Evolutionary conservation across 75 land plant species (phyloP), one percentile per base, ranked within the genome.

Genomic region (Chamaecyparis obtusa): DNA sequence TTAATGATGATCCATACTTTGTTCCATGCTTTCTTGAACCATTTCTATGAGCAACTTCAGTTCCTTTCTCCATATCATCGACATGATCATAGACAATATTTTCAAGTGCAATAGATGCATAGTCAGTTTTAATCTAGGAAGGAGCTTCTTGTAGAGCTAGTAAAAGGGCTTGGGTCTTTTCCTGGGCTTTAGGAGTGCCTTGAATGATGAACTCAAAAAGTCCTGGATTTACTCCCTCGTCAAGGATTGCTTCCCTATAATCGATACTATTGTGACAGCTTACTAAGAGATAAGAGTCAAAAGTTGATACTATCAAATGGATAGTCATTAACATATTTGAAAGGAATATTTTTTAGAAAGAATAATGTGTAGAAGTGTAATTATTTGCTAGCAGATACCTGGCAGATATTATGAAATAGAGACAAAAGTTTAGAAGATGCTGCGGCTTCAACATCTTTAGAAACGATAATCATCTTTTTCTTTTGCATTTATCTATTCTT

Each of bases 1-100:
- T 86, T 93, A 83, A 89, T 93, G 93, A 89, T 93, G 95, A 80
- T 92, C 89, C 89, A 93, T 84, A 89, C 92, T 92, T 87, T 91
- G 89, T 77, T 95, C 95, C 96, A 95, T 92, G 86, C 97, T 96
- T 43, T 91, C 92, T 87, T 93, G 95, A 60, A 96, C 96, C 97
- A 96, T 96, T 88, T 96, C 97, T 8, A 96, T 90, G 69, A 21
- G 96, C 95, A 57, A 91, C 91, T 9, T 85, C 87, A 21, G 84
- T 84, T 48, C 92, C 92, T 49, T 93, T 93, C 19, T 95, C 94
- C 33, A 27, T 88, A 36, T 92, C 91, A 44, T 92, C 92, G 17
- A 94, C 88, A 71, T 91, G 89, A 77, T 92, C 90, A 79, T 91
- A 86, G 2, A 94, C 97, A 9, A 92, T 89, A 84, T 93, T 91